Base-by-base conservation (phyloP, 306 rosid species). In the Rosa rugosa region DNA sequence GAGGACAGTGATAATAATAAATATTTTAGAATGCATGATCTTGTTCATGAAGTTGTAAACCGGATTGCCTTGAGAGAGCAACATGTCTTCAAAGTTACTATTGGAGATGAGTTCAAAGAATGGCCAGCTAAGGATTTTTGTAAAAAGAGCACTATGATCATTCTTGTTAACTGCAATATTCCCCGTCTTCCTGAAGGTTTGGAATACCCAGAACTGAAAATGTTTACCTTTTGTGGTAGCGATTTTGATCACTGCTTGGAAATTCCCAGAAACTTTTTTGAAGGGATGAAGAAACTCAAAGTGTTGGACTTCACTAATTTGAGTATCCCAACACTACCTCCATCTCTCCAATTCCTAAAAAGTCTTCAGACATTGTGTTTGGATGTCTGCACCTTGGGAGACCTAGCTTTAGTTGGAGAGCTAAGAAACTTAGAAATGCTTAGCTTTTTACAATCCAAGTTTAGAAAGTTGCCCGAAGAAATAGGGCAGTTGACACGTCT, bases 361-460 rank as follows among this genome's bases (percentile, higher is more conserved):
- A 31, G 40, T 49, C 79, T 80, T 51, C 79, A 53, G 12, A 80
- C 83, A 67, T 80, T 88, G 73, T 81, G 78, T 77, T 51, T 88
- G 41, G 89, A 88, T 76, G 36, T 6, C 2, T 85, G 89, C 44
- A 64, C 9, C 0, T 54, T 88, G 46, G 86, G 53, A 36, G 22
- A 76, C 63, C 1, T 85, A 22, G 9, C 70, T 18, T 1, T 81
- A 25, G 77, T 88, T 20, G 91, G 83, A 1, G 27, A 76, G 49
- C 20, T 87, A 69, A 72, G 47, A 47, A 83, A 63, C 16, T 80
- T 87, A 13, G 79, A 78, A 78, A 73, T 88, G 44, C 86, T 88
- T 3, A 83, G 87, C 70, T 25, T 88, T 75, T 68, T 82, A 56
- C 65, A 75, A 31, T 88, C 91, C 27, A 70, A 81, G 17, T 63